Evolutionary conservation across 257 asterid genomes (phyloP).

Genomic region (Jasminum sambac): DNA sequence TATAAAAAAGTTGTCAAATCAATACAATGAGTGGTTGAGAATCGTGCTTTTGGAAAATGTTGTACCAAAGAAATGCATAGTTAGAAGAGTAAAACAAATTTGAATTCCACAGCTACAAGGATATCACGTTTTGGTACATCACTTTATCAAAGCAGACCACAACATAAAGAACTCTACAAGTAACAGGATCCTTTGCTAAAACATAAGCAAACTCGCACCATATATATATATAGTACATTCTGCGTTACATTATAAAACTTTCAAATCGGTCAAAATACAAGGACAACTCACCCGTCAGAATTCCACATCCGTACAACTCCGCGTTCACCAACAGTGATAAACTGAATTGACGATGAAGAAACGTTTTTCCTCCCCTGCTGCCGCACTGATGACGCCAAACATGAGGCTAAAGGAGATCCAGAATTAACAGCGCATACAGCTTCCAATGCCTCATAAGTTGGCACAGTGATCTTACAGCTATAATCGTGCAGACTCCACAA

Average conservation of each 20-base stretch:
- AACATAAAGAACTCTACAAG: slow-evolving; percentile 12
- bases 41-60: too few species aligned
- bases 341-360: slow-evolving; percentile 53
- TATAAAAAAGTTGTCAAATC: too few species aligned
- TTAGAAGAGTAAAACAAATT: slow-evolving; percentile 1
- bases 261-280: slow-evolving; percentile 1
- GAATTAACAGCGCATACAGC: slow-evolving; percentile 64
- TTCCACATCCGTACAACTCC: slow-evolving; percentile 91
- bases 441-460: slow-evolving; percentile 92
- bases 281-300: slow-evolving; percentile 68
- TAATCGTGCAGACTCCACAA: slow-evolving; percentile 84
- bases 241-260: not conserved
- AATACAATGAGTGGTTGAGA: too few species aligned
- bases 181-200: slow-evolving; percentile 9
- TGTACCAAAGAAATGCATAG: not conserved
- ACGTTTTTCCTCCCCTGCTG: slow-evolving; percentile 49
- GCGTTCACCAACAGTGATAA: slow-evolving; percentile 94
- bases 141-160: slow-evolving; percentile 8
- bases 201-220: not conserved
- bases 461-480: slow-evolving; percentile 65
- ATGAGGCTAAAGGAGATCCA: slow-evolving; percentile 56
- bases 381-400: slow-evolving; percentile 43
- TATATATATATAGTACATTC: not conserved
- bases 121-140: not conserved
- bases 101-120: not conserved